phyloP scores from a whole-genome alignment of 257 asterid genomes.

The Ilex asprella region DNA sequence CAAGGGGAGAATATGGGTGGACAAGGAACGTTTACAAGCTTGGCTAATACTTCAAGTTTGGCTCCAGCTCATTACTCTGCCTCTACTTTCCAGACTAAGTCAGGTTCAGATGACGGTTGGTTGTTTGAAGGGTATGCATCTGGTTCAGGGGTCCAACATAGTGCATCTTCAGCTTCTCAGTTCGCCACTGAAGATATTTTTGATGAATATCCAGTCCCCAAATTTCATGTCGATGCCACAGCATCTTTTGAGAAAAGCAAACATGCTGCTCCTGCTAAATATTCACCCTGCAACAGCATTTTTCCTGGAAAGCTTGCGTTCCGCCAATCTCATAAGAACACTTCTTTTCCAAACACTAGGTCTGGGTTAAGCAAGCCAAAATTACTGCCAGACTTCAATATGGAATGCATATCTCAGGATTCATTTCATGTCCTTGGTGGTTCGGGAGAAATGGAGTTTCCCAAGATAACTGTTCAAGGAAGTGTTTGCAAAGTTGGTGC shows the following conservation, averaged over 20 bases:
- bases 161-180: slow-evolving; percentile 1
- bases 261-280: slow-evolving; percentile 11
- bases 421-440: slow-evolving; percentile 5
- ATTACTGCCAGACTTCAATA: slow-evolving; percentile 1
- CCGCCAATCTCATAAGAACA: neutral
- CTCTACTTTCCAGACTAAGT: slow-evolving; percentile 5
- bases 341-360: neutral
- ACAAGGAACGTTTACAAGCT: slow-evolving; percentile 2
- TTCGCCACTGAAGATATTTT: slow-evolving; percentile 20
- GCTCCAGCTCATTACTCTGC: slow-evolving; percentile 6
- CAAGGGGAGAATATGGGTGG: slow-evolving; percentile 1
- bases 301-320: slow-evolving; percentile 7
- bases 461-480: neutral
- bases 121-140: slow-evolving; percentile 8
- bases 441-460: slow-evolving; percentile 1
- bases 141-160: slow-evolving; percentile 10
- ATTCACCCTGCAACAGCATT: slow-evolving; percentile 11
- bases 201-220: slow-evolving; percentile 3
- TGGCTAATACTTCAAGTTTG: neutral
- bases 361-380: slow-evolving; percentile 13
- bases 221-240: neutral
- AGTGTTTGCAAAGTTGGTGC: slow-evolving; percentile 4
- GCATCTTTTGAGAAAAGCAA: slow-evolving; percentile 7
- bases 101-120: slow-evolving; percentile 11
- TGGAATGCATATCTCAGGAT: slow-evolving; percentile 1